A percentile compares a stretch with the other conserved stretches of the same genome.
phyloP scores from a whole-genome alignment of 2,329 filamentous ascomycete species.

The Thielaviopsis populi region DNA sequence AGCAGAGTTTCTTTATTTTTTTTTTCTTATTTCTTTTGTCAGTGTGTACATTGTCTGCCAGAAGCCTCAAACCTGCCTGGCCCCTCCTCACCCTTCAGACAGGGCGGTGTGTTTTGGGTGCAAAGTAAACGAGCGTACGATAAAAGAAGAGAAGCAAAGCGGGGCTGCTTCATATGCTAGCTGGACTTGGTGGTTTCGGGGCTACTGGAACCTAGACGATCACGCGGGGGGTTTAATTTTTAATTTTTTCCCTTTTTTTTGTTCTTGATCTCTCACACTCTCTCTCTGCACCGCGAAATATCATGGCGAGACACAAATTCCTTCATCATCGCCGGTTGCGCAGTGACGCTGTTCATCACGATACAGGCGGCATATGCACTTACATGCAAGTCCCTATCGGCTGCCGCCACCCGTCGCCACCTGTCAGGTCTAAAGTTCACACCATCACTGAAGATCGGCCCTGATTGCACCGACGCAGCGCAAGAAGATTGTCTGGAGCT shows the following conservation, averaged over 20 bases:
- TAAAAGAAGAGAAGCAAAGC: too few relatives aligned
- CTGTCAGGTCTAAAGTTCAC: not conserved
- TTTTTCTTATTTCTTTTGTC: too few relatives aligned
- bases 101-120: not conserved
- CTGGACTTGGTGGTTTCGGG: too few relatives aligned
- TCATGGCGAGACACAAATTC: not conserved
- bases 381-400: not conserved
- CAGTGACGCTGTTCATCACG: not conserved
- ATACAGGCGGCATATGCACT: not conserved
- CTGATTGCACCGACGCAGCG: too few relatives aligned
- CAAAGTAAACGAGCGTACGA: too few relatives aligned
- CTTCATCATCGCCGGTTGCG: not conserved
- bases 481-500: not conserved
- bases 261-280: not conserved
- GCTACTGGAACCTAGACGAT: too few relatives aligned
- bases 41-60: not conserved
- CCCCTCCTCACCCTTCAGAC: too few relatives aligned
- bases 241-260: not conserved
- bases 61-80: not conserved
- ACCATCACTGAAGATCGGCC: too few relatives aligned
- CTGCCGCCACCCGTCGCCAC: not conserved
- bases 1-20: not conserved
- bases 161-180: too few relatives aligned
- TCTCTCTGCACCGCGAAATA: too few relatives aligned
- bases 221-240: too few relatives aligned